Evolutionary conservation across 2,329 filamentous ascomycete genomes (phyloP).

Genomic region (Aspergillus quadricinctus): DNA sequence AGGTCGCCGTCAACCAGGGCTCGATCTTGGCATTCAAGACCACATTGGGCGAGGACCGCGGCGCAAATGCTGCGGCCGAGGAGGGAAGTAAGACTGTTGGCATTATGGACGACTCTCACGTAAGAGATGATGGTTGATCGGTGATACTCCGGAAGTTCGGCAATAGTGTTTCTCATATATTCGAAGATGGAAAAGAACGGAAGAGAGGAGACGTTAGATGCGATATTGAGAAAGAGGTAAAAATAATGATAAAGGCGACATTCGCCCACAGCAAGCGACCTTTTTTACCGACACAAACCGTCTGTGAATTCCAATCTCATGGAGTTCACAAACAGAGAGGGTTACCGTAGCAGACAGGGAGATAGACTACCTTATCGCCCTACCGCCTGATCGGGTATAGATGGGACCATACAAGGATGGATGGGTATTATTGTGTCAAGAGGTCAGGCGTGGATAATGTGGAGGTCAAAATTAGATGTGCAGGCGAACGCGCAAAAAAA

Average conservation of each 20-base stretch:
- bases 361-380: not conserved
- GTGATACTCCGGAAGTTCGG: not conserved
- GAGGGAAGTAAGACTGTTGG: conserved; percentile 89
- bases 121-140: conserved; percentile 46
- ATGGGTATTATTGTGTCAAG: conserved; percentile 11
- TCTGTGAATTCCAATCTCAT: not conserved
- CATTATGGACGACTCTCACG: conserved; percentile 60
- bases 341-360: not conserved
- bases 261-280: conserved; percentile 32
- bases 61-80: conserved; percentile 93
- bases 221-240: conserved; percentile 35
- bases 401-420: conserved; percentile 4
- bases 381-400: conserved; percentile 4
- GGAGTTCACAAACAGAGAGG: not conserved
- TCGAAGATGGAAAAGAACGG: conserved; percentile 23
- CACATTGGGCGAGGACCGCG: conserved; percentile 88
- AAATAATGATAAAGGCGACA: conserved; percentile 34
- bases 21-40: conserved; percentile 89
- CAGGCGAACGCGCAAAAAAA: conserved; percentile 30
- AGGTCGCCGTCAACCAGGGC: conserved; percentile 91
- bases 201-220: conserved; percentile 36
- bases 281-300: conserved; percentile 9
- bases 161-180: conserved; percentile 1
- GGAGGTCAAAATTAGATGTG: conserved; percentile 25
- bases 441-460: conserved; percentile 6